phyloP scores from a whole-genome alignment of 2,329 filamentous ascomycete genomes.

The Fusarium nisikadoi region DNA sequence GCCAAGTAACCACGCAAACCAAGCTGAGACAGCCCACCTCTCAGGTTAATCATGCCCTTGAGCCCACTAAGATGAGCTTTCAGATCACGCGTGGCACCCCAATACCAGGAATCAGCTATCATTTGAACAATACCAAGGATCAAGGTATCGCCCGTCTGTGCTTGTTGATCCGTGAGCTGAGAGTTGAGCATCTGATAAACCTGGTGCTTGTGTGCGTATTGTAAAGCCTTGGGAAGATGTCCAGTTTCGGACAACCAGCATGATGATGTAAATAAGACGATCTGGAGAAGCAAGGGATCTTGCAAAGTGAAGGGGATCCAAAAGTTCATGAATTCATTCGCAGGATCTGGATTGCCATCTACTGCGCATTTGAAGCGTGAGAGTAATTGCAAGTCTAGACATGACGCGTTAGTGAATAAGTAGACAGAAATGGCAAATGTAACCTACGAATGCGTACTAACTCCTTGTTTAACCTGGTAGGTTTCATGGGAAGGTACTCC shows the following conservation, averaged over 20 bases:
- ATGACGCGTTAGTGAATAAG: background rate
- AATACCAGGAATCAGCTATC: constrained; percentile 65
- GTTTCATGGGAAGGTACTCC: constrained; percentile 54
- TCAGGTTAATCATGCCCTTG: constrained; percentile 58
- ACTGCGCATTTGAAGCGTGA: constrained; percentile 63
- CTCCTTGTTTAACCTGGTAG: constrained; percentile 58
- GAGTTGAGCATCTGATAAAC: constrained; percentile 60
- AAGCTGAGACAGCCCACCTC: constrained; percentile 58
- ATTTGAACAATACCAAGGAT: constrained; percentile 62
- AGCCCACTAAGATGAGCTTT: constrained; percentile 59
- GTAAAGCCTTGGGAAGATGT: constrained; percentile 56
- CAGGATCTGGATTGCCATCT: constrained; percentile 58
- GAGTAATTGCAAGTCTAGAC: constrained; percentile 59
- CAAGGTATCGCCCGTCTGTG: constrained; percentile 56
- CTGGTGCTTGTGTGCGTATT: constrained; percentile 56
- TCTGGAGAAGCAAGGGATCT: constrained; percentile 60
- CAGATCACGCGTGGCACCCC: constrained; percentile 59
- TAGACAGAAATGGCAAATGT: constrained; percentile 10
- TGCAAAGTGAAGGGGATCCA: constrained; percentile 61
- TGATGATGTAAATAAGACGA: constrained; percentile 61
- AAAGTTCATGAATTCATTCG: constrained; percentile 58
- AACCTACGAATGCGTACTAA: constrained; percentile 59
- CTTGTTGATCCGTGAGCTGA: constrained; percentile 52
- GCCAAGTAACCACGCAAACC: constrained; percentile 59
- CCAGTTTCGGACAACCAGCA: constrained; percentile 63